Percentiles rank a stretch among this genome's conserved stretches.
phyloP scores from a whole-genome alignment of 257 asterid genomes.

The Agastache rugosa region DNA sequence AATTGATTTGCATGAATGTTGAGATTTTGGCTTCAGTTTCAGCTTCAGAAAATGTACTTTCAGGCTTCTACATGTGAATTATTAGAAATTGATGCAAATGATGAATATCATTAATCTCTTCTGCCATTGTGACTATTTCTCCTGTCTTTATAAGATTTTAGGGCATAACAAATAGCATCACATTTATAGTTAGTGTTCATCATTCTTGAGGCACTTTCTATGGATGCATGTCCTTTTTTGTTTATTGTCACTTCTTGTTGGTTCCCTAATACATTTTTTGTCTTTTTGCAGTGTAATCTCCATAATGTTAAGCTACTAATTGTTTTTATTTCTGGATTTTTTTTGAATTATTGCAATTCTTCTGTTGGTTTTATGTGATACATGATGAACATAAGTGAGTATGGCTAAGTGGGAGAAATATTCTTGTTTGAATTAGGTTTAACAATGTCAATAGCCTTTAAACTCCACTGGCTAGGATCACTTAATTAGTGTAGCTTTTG shows the following conservation, averaged over 20 bases:
- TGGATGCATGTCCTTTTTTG: background rate
- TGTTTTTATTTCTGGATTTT: background rate
- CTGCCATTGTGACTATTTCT: no score
- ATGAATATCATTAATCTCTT: no score
- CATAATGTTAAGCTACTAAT: background rate
- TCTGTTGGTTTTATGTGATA: background rate
- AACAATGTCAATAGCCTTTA: background rate
- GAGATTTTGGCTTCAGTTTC: conserved; percentile 9
- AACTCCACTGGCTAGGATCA: background rate
- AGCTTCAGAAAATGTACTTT: no score
- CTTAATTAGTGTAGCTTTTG: background rate
- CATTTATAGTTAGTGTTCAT: no score
- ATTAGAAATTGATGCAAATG: no score
- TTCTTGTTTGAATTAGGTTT: background rate
- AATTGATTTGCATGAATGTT: background rate
- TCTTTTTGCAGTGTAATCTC: background rate
- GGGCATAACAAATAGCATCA: no score
- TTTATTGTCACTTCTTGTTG: background rate
- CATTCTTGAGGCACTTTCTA: background rate
- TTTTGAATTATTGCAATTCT: background rate
- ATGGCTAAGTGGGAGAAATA: background rate
- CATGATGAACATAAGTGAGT: background rate
- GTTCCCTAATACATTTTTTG: background rate
- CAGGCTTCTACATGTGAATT: no score
- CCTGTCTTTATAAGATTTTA: no score